These are phyloP conservation scores for Cystobasidium pallidum DNA, from an alignment of 1,284 basidiomycete genomes.

Conservation along the genomic window DNA sequence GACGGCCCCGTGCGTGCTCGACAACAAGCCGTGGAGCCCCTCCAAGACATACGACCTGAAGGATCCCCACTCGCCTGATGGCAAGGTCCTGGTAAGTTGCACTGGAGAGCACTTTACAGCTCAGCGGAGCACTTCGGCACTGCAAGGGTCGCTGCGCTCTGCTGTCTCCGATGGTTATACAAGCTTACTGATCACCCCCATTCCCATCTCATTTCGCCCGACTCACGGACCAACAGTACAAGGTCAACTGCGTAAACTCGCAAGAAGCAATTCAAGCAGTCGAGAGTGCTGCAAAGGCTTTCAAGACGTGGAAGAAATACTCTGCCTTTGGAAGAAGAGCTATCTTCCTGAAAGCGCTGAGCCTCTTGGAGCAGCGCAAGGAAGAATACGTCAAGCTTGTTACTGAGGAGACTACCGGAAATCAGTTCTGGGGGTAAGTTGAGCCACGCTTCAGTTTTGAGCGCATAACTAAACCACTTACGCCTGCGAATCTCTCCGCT, in stretches of 20 bases:
- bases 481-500: neutral
- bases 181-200: too few species aligned
- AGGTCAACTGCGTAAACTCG: constrained; percentile 31
- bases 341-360: constrained; percentile 48
- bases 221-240: constrained; percentile 42
- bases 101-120: too few species aligned
- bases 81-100: constrained; percentile 36
- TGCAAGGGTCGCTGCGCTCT: too few species aligned
- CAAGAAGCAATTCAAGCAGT: constrained; percentile 24
- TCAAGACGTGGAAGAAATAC: constrained; percentile 39
- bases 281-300: constrained; percentile 37
- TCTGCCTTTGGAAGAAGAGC: constrained; percentile 43
- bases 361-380: constrained; percentile 44
- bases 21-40: constrained; percentile 34
- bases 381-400: constrained; percentile 46
- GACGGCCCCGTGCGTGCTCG: constrained; percentile 31
- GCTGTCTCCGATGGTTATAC: too few species aligned
- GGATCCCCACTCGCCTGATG: constrained; percentile 37
- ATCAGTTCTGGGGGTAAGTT: constrained; percentile 44
- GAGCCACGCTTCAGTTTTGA: too few species aligned
- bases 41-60: constrained; percentile 36
- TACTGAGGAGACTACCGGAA: constrained; percentile 47
- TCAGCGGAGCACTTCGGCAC: too few species aligned
- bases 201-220: too few species aligned
- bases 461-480: too few species aligned